These are phyloP conservation scores for Ceratobasidium papillatum DNA, from an alignment of 1,284 basidiomycete species.

Conservation along the genomic window DNA sequence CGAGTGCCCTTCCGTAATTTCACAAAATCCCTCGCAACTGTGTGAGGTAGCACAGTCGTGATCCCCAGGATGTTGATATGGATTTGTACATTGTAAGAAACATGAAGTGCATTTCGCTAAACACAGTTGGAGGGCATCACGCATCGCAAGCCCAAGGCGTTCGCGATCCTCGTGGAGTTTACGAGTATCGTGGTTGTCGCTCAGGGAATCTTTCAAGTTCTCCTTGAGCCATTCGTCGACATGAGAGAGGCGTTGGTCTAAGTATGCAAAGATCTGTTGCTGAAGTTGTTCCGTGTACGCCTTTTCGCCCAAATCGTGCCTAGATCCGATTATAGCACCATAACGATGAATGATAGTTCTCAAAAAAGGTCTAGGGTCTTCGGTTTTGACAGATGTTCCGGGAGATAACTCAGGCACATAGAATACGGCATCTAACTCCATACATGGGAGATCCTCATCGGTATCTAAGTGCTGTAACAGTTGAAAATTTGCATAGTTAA, in stretches of 20 bases:
- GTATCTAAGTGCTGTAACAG: too few species aligned
- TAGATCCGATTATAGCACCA: too few species aligned
- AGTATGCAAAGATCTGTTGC: background rate
- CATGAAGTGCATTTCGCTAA: constrained; percentile 32
- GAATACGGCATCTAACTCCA: too few species aligned
- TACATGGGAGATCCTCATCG: too few species aligned
- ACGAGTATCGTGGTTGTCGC: constrained; percentile 40
- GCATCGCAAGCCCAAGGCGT: constrained; percentile 17
- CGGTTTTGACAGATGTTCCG: too few species aligned
- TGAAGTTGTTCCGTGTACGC: background rate
- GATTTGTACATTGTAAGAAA: constrained; percentile 37
- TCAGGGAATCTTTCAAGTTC: constrained; percentile 40
- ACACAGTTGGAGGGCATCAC: constrained; percentile 37
- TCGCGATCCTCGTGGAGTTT: constrained; percentile 31
- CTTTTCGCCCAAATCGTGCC: too few species aligned
- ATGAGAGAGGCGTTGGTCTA: constrained; percentile 31
- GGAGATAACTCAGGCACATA: too few species aligned
- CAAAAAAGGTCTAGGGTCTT: too few species aligned
- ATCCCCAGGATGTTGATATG: constrained; percentile 18
- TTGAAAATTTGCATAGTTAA: too few species aligned
- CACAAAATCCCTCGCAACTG: constrained; percentile 37
- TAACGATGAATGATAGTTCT: too few species aligned
- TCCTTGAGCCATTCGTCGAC: constrained; percentile 41
- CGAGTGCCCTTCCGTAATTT: constrained; percentile 37
- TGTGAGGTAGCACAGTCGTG: constrained; percentile 44